Evolutionary conservation across 306 rosid genomes (phyloP).

Genomic region (Alnus rubra): DNA sequence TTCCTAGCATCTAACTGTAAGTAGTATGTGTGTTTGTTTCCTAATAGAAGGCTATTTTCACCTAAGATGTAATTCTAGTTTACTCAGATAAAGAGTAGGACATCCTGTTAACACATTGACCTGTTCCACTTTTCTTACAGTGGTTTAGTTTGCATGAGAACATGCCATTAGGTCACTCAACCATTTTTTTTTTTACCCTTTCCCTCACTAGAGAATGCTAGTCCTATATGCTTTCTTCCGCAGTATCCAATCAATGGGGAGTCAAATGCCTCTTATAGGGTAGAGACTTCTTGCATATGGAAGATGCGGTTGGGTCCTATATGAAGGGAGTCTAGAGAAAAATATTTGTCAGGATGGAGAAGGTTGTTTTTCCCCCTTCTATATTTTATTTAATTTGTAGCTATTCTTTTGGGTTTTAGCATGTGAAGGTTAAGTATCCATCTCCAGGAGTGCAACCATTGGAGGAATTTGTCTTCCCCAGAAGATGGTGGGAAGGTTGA

Average conservation of each 20-base stretch:
- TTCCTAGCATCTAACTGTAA: neutral
- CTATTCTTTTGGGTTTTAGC: neutral
- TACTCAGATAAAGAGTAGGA: neutral
- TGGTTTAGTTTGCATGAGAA: neutral
- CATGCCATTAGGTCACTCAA: neutral
- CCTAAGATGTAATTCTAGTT: neutral
- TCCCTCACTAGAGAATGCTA: neutral
- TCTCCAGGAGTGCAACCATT: neutral
- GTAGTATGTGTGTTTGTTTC: conserved; percentile 2
- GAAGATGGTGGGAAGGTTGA: conserved; percentile 2
- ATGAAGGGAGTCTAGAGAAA: neutral
- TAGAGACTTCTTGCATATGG: neutral
- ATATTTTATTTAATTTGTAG: neutral
- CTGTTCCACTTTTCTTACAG: neutral
- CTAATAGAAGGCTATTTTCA: neutral
- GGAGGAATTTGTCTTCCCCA: conserved; percentile 5
- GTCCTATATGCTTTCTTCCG: neutral
- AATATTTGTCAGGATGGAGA: neutral
- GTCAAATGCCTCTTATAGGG: neutral
- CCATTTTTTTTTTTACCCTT: neutral
- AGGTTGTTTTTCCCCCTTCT: neutral
- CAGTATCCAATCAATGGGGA: neutral
- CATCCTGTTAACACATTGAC: neutral
- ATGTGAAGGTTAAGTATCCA: neutral
- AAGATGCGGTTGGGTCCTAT: neutral